Evolutionary conservation across 345 rosid genomes (phyloP), one percentile per base, ranked within the genome.

Genomic region (Eutrema heterophyllum): DNA sequence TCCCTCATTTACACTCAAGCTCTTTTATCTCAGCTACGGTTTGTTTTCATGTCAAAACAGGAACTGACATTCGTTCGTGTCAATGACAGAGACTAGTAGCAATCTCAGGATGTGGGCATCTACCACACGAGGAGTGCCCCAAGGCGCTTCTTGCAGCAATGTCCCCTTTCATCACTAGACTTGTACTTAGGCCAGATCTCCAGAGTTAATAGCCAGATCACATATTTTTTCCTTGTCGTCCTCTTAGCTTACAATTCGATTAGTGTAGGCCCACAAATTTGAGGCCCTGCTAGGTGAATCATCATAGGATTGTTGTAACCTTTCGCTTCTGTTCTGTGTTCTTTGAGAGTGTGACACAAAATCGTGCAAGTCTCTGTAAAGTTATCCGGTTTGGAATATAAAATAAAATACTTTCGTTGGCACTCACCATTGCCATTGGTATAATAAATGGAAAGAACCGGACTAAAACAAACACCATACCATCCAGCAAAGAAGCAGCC

Each of bases 71-170:
- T 40, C 5, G 18, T 51, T 33, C 21, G 18, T 67, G 54, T 49
- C 45, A 38, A 30, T 74, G 86, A 40, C 96, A 89, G 96, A 88
- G 97, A 69, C 81, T 89, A 56, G 96, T 89, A 29, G 88, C 97
- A 5, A 86, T 92, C 78, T 88, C 96, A 0, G 89, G 94, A 53
- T 89, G 97, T 55, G 96, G 96, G 45, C 97, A 92, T 82, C 92
- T 92, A 74, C 96, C 96, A 18, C 96, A 89, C 1, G 96, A 88
- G 85, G 96, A 89, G 83, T 85, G 94, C 84, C 96, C 97, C 30
- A 84, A 87, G 81, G 88, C 92, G 51, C 79, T 92, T 73, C 84
- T 92, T 67, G 96, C 92, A 48, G 96, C 91, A 0, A 77, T 89
- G 40, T 75, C 87, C 24, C 94, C 96, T 10, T 92, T 92, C 80